A percentile compares a stretch with the other conserved stretches of the same genome.
Evolutionary conservation across 2,329 filamentous ascomycete species (phyloP).

Genomic region (Rhinocladiella similis): DNA sequence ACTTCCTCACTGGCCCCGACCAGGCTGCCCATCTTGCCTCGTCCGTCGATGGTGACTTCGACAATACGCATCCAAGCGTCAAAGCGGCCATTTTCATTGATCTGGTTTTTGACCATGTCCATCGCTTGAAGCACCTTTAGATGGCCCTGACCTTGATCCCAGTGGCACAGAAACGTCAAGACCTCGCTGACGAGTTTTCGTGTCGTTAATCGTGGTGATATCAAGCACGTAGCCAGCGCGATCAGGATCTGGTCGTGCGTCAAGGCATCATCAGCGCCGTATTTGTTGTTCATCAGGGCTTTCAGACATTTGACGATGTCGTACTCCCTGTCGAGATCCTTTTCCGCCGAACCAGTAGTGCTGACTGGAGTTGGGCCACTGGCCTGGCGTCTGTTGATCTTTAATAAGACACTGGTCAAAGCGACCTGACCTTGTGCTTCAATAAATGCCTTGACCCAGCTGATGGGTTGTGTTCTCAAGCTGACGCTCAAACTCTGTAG

Average conservation of each 20-base stretch:
- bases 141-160: slow-evolving; percentile 85
- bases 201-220: slow-evolving; percentile 85
- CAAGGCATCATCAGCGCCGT: slow-evolving; percentile 93
- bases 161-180: slow-evolving; percentile 92
- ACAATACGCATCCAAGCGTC: slow-evolving; percentile 99
- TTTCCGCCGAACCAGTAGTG: slow-evolving; percentile 62
- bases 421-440: slow-evolving; percentile 97
- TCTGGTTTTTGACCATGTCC: slow-evolving; percentile 83
- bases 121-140: slow-evolving; percentile 90
- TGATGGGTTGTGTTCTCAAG: slow-evolving; percentile 91
- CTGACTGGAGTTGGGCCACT: slow-evolving; percentile 68
- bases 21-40: slow-evolving; percentile 97
- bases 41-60: slow-evolving; percentile 92
- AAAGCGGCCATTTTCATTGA: slow-evolving; percentile 91
- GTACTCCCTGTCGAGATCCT: slow-evolving; percentile 87
- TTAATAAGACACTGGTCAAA: slow-evolving; percentile 86
- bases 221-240: slow-evolving; percentile 80
- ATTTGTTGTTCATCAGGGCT: slow-evolving; percentile 98
- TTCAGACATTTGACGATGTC: slow-evolving; percentile 98
- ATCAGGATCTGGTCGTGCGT: slow-evolving; percentile 87
- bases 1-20: slow-evolving; percentile 96
- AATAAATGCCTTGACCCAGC: slow-evolving; percentile 94
- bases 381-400: slow-evolving; percentile 85
- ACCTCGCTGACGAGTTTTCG: slow-evolving; percentile 95
- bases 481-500: slow-evolving; percentile 92